phyloP scores from a whole-genome alignment of 805 yeast species.

The Pichia thaimueangensis region DNA sequence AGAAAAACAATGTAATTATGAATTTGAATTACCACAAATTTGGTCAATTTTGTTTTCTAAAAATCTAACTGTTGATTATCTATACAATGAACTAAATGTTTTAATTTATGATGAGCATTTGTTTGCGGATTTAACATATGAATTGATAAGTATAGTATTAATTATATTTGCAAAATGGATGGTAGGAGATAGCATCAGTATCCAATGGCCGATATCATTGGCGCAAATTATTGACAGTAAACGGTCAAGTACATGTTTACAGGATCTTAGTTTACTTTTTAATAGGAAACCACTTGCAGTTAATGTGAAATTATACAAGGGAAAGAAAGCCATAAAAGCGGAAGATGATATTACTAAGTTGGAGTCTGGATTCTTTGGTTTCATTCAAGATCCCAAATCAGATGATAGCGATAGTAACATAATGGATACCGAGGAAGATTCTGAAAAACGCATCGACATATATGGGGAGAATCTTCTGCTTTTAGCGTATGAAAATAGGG shows the following conservation, averaged over 20 bases:
- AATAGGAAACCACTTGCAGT: slow-evolving; percentile 16
- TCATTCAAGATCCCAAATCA: slow-evolving; percentile 25
- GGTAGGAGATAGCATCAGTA: slow-evolving; percentile 12
- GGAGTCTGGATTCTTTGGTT: slow-evolving; percentile 27
- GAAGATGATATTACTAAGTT: slow-evolving; percentile 13
- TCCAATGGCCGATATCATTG: slow-evolving; percentile 20
- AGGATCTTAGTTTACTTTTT: slow-evolving; percentile 13
- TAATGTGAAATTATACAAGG: slow-evolving; percentile 5
- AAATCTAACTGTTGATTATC: slow-evolving; percentile 18
- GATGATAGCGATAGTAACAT: slow-evolving; percentile 6
- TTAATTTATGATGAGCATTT: slow-evolving; percentile 11
- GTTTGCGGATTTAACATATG: slow-evolving; percentile 15
- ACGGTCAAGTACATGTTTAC: not conserved
- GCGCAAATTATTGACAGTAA: slow-evolving; percentile 13
- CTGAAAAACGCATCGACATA: slow-evolving; percentile 10
- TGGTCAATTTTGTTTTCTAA: slow-evolving; percentile 10
- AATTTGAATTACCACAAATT: slow-evolving; percentile 20
- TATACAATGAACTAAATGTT: slow-evolving; percentile 17
- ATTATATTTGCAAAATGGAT: slow-evolving; percentile 22
- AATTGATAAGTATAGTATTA: slow-evolving; percentile 19
- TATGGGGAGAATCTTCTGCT: slow-evolving; percentile 19
- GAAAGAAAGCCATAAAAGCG: not conserved
- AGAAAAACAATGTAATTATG: not conserved
- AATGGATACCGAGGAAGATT: not conserved
- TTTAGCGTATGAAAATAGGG: slow-evolving; percentile 10